A percentile compares a stretch with the other conserved stretches of the same genome.
These are phyloP conservation scores for Umbelopsis isabellina DNA, from an alignment of 192 early-diverging fungal genomes.

Conservation along the genomic window DNA sequence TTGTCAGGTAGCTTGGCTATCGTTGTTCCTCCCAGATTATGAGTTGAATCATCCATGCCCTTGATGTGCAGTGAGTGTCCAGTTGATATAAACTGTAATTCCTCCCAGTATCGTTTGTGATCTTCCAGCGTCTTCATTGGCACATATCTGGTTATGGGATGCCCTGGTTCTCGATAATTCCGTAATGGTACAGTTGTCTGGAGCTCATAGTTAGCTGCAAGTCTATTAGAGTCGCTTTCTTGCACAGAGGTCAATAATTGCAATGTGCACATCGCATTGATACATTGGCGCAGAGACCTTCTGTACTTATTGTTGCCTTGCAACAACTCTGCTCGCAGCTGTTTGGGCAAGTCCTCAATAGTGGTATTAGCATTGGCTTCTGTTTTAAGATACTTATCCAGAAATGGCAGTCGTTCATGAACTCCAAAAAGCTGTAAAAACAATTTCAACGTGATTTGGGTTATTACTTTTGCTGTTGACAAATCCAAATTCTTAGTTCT, in stretches of 20 bases:
- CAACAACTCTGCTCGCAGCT: not conserved
- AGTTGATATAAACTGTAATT: not conserved
- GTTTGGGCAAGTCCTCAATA: not conserved
- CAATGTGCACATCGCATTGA: not conserved
- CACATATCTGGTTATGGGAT: not conserved
- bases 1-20: not conserved
- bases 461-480: not conserved
- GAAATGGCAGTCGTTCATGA: not conserved
- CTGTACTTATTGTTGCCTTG: not conserved
- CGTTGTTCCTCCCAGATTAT: not conserved
- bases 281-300: not conserved
- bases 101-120: slow-evolving; percentile 3
- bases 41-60: not conserved
- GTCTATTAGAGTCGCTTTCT: not conserved
- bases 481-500: not conserved
- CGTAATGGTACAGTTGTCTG: not conserved
- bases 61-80: not conserved
- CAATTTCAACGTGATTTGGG: not conserved
- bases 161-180: not conserved
- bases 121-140: not conserved
- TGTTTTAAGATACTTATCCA: not conserved
- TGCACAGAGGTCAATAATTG: not conserved
- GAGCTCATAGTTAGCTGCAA: not conserved
- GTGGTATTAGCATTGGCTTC: not conserved
- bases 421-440: not conserved